Evolutionary conservation across 1,139 yeast genomes (phyloP), one percentile per base, ranked within the genome.

Genomic region (Nakaseomyces uthaithaninus): DNA sequence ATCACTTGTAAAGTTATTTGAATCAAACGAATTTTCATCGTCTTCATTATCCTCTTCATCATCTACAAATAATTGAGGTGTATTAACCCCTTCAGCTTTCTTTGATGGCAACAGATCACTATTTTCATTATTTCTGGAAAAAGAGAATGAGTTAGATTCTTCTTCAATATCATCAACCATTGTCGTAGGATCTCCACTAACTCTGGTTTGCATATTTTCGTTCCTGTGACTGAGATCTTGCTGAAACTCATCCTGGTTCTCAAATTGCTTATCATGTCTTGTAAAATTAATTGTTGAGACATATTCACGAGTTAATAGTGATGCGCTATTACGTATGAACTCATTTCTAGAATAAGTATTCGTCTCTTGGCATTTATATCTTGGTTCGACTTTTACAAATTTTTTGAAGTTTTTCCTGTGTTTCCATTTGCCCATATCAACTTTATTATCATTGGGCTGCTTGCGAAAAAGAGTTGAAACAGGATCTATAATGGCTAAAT

Each of bases 331-430:
- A 3, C 48, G 42, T 11, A 42, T 41, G 11, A 40, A 40, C 18
- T 44, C 45, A 11, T 6, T 17, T n/a, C 23, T 12, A 5, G 33
- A 26, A 5, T 2, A 12, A 10, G 12, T 19, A 10, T 18, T 36
- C 2, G 20, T 27, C 19, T 19, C 18, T 3, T 25, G 10, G 20
- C n/a, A 16, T 11, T 33, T 33, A 14, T 39, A 48, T 17, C 40
- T 43, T 8, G 62, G 60, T 47, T 53, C 46, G 4, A 45, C 38
- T 33, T 65, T 66, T 2, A 54, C 55, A 49, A 66, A 66, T 3
- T 45, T 53, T 37, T 66, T 66, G 41, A 55, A 65, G 42, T 65
- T 64, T 42, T 59, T 64, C 8, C 68, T 47, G 1, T 54, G 55
- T 24, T 49, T 41, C 63, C 64, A 59, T 27, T 45, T 46, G 44